These are phyloP conservation scores for Chondrus crispus DNA, from an alignment of 23 red algal species.

Conservation along the genomic window DNA sequence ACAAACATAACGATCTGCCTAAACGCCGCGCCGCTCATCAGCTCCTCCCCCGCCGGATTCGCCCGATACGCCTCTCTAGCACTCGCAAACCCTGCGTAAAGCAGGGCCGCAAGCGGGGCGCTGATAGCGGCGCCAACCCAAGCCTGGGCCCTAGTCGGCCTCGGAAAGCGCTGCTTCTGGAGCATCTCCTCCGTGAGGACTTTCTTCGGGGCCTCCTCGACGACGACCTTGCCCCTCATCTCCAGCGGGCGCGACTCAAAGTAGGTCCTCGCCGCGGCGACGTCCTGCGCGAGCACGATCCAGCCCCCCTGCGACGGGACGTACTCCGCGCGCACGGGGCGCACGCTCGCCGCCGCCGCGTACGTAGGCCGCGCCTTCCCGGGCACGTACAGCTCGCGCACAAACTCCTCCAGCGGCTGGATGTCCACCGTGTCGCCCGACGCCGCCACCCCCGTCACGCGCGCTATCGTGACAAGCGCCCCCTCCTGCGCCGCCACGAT, in stretches of 20 bases:
- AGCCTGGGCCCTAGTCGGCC: slow-evolving; percentile 41
- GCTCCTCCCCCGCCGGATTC: slow-evolving; percentile 33
- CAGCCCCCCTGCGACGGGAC: slow-evolving; percentile 57
- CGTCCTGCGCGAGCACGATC: slow-evolving; percentile 56
- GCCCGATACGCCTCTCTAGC: slow-evolving; percentile 32
- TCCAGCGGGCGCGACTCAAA: background rate
- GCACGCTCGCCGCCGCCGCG: slow-evolving; percentile 12
- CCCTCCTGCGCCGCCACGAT: background rate
- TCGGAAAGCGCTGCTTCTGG: slow-evolving; percentile 22
- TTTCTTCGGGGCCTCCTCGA: background rate
- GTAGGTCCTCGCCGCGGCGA: slow-evolving; percentile 27
- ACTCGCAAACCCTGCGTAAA: slow-evolving; percentile 37
- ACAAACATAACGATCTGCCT: slow-evolving; percentile 24
- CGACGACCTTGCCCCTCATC: slow-evolving; percentile 7
- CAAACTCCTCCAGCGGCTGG: slow-evolving; percentile 44
- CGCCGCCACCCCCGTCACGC: slow-evolving; percentile 32
- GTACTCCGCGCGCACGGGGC: slow-evolving; percentile 45
- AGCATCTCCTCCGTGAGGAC: slow-evolving; percentile 16
- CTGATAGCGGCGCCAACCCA: slow-evolving; percentile 32
- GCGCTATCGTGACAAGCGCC: background rate
- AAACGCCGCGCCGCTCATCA: slow-evolving; percentile 20
- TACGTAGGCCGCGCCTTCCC: slow-evolving; percentile 31
- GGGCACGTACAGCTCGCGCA: slow-evolving; percentile 48
- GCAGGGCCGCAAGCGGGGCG: slow-evolving; percentile 14
- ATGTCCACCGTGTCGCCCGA: slow-evolving; percentile 62